Percentiles rank a stretch among this genome's conserved stretches.
These are phyloP conservation scores for Pythium aristosporum DNA, from an alignment of 352 stramenopile genomes.

Conservation along the genomic window DNA sequence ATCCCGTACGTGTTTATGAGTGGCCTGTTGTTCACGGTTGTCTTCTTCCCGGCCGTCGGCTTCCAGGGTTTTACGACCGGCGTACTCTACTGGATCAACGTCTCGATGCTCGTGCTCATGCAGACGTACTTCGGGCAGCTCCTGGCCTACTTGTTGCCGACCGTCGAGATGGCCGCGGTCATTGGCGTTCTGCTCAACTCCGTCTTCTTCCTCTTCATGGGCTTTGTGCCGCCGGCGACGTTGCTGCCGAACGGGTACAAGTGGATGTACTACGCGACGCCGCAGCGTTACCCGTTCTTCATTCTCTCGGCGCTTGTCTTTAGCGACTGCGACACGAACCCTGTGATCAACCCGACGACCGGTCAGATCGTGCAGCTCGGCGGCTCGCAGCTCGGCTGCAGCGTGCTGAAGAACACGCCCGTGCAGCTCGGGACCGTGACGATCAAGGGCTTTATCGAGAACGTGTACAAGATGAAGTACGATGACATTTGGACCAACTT, in stretches of 20 bases:
- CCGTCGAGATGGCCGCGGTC: constrained; percentile 34
- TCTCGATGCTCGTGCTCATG: constrained; percentile 50
- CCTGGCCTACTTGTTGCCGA: constrained; percentile 45
- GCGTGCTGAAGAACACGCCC: constrained; percentile 26
- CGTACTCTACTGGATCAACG: constrained; percentile 67
- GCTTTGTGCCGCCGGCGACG: constrained; percentile 33
- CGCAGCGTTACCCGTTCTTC: constrained; percentile 28
- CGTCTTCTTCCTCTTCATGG: constrained; percentile 47
- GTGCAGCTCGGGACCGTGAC: constrained; percentile 24
- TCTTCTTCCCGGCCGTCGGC: constrained; percentile 79
- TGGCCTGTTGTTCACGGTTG: constrained; percentile 40
- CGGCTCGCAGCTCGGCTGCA: constrained; percentile 30
- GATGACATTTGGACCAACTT: constrained; percentile 31
- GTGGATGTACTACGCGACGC: constrained; percentile 35
- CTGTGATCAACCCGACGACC: constrained; percentile 16
- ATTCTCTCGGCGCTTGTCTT: constrained; percentile 29
- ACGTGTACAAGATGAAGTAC: constrained; percentile 36
- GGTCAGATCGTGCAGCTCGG: constrained; percentile 9
- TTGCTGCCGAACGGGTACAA: constrained; percentile 26
- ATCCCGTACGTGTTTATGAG: constrained; percentile 46
- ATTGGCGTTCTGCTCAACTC: constrained; percentile 40
- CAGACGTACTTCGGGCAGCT: constrained; percentile 73
- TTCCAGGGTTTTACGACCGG: constrained; percentile 31
- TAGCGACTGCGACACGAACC: constrained; percentile 22
- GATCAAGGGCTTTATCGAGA: constrained; percentile 33